Percentiles rank a stretch among this genome's conserved stretches.
phyloP scores from a whole-genome alignment of 305 asterid genomes.

The Coffea humblotiana region DNA sequence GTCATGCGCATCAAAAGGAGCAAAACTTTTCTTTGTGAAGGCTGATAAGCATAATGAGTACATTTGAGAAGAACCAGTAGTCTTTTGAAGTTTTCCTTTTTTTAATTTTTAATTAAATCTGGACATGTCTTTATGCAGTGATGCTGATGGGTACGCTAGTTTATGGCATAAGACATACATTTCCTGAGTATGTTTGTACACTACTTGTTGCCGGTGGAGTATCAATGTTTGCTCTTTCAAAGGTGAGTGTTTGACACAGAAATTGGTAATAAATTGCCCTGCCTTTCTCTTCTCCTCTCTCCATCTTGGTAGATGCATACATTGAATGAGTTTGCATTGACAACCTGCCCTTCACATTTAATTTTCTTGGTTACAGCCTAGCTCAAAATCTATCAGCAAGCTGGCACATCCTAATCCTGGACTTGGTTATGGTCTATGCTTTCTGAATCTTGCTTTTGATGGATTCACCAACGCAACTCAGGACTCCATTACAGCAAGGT shows the following conservation, averaged over 20 bases:
- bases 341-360: constrained; percentile 3
- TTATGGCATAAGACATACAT: constrained; percentile 82
- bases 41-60: background rate
- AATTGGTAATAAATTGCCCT: background rate
- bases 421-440: constrained; percentile 92
- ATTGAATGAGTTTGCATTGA: constrained; percentile 7
- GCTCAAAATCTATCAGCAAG: constrained; percentile 92
- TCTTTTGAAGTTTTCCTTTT: background rate
- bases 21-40: background rate
- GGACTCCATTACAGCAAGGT: constrained; percentile 95
- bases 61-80: background rate
- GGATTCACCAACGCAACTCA: constrained; percentile 99
- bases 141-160: constrained; percentile 98
- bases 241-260: constrained; percentile 40
- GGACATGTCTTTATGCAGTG: constrained; percentile 53
- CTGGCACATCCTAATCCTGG: constrained; percentile 94
- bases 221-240: constrained; percentile 78
- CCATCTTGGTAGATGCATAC: background rate
- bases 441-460: constrained; percentile 92
- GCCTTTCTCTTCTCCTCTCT: constrained; percentile 1
- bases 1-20: background rate
- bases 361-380: constrained; percentile 55
- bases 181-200: constrained; percentile 84
- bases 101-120: background rate
- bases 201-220: constrained; percentile 97